Base-by-base conservation (phyloP, 2,329 filamentous ascomycete species). In the Aspergillus awamori region DNA sequence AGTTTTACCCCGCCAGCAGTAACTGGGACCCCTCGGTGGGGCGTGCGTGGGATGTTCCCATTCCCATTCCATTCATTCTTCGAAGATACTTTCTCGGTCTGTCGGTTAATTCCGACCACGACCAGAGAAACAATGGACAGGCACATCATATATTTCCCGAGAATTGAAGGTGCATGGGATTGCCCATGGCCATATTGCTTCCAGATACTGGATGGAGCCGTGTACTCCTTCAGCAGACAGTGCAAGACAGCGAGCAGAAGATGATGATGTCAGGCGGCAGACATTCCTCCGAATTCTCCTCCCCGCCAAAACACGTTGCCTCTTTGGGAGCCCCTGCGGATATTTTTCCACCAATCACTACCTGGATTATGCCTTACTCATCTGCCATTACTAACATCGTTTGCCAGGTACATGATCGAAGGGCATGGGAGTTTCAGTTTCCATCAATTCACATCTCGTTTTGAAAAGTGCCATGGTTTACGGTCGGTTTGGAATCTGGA, bases 11-110 rank as follows among this genome's bases (percentile, higher is more conserved):
- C 53, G 58, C 53, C 58, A 60, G 45, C 30, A 36, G 33, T 13
- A 36, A 13, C 11, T 13, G 17, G 28, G 38, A 60, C 58, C 58
- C 53, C 58, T 57, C 58, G 53, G 58, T 56, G 58, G 58, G 58
- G 58, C 53, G 36, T 26, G 28, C 48, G 56, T 52, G 20, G 41
- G 28, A 57, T 36, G 17, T 36, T 38, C 4, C 33, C 33, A 36
- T 36, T 36, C 11, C 33, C 33, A 36, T 36, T 36, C 33, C 28
- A 30, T 30, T 30, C 28, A 30, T 30, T 30, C 28, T n/a, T 39
- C 20, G 11, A 30, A 53, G n/a, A n/a, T 38, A 10, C 51, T 33
- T 33, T 10, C 22, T 24, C 20, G 22, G 30, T 38, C 39, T 39
- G 52, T 20, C 13, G 30, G 20, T 17, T 13, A 28, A 10, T 15